Base-by-base conservation (phyloP, 1,284 basidiomycete genomes). In the Afroboletus lepidellus region DNA sequence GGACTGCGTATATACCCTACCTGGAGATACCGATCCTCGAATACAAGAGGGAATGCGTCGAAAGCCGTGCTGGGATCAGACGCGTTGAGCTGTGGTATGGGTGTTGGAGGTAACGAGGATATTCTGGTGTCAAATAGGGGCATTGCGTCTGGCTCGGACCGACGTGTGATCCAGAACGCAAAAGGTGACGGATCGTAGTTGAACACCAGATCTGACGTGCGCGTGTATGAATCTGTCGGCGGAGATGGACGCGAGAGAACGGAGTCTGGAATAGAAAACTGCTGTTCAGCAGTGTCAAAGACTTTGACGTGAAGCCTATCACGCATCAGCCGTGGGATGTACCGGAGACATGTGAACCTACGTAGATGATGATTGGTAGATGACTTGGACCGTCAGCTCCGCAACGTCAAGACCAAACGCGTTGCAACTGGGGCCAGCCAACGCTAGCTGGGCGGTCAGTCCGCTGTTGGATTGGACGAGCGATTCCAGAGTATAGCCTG, bases 161-260 rank as follows among this genome's bases (percentile, higher is more conserved):
- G 76, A 29, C 85, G 78, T 2, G 81, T 84, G 56, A 90, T 82
- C 87, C 87, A 90, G 69, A 90, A 91, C 1, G 82, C 80, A 65
- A 91, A 91, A 0, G 85, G 85, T 0, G 74, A 73, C 2, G 77
- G 34, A 2, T 81, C 74, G 62, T 85, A 83, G 62, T 89, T 82
- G 73, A 91, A 91, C 3, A 78, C 63, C 4, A 86, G 69, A 57
- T 85, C 83, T 0, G 78, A 80, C 2, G 59, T 70, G 5, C 66
- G 56, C 34, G 62, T 68, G 57, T 68, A 71, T 4, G 72, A 69
- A 3, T 58, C 60, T 3, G 61, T 63, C 2, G 72, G 65, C 5
- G 69, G 58, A 0, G 66, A 41, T 15, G 83, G 82, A 3, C 76
- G 73, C 23, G 76, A 63, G 34, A 85, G 72, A 30, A 86, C 75